These are phyloP conservation scores for Pterocarpus macrocarpus DNA, from an alignment of 306 rosid species.

Conservation along the genomic window DNA sequence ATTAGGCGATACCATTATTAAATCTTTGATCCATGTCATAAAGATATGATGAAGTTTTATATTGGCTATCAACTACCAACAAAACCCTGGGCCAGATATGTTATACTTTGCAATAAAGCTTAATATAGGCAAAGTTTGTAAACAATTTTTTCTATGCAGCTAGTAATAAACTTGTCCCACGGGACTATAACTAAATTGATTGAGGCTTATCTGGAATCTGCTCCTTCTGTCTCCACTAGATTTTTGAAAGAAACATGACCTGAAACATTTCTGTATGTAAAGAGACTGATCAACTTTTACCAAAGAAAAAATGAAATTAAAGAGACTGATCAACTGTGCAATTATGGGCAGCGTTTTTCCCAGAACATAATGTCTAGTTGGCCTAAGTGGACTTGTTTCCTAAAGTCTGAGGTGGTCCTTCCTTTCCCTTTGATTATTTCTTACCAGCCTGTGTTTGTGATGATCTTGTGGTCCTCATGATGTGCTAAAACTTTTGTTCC, in stretches of 20 bases:
- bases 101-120: too few species aligned
- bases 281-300: slow-evolving; percentile 49
- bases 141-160: background rate
- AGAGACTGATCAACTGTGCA: slow-evolving; percentile 47
- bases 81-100: too few species aligned
- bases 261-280: slow-evolving; percentile 34
- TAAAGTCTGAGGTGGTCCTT: slow-evolving; percentile 54
- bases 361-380: slow-evolving; percentile 41
- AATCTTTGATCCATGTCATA: too few species aligned
- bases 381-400: slow-evolving; percentile 37
- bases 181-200: slow-evolving; percentile 4
- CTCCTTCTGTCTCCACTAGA: slow-evolving; percentile 19
- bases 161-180: slow-evolving; percentile 11
- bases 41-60: too few species aligned
- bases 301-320: slow-evolving; percentile 27
- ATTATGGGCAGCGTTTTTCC: slow-evolving; percentile 39
- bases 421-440: slow-evolving; percentile 24
- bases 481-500: background rate
- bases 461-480: slow-evolving; percentile 51
- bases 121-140: background rate
- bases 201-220: slow-evolving; percentile 25
- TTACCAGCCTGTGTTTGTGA: slow-evolving; percentile 35
- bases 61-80: too few species aligned
- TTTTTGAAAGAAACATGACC: slow-evolving; percentile 51
- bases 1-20: too few species aligned